These are phyloP conservation scores for Daldinia childiae DNA, from an alignment of 495 filamentous ascomycete species.

Conservation along the genomic window DNA sequence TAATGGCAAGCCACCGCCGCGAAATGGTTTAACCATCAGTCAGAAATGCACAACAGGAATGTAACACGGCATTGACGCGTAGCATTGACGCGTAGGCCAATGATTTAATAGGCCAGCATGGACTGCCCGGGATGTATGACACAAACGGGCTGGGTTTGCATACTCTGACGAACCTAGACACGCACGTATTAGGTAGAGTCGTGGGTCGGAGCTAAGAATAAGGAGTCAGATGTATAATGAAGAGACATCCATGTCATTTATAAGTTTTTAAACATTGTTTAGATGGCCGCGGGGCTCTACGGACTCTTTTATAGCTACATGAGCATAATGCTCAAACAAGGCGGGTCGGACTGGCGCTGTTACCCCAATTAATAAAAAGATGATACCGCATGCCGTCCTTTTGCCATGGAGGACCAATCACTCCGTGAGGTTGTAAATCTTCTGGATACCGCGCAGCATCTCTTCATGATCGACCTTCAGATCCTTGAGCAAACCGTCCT, in stretches of 20 bases:
- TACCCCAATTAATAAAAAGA: neutral
- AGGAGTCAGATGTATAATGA: neutral
- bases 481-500: constrained; percentile 63
- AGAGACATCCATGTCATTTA: neutral
- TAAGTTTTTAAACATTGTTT: neutral
- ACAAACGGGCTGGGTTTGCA: neutral
- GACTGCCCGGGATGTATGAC: neutral
- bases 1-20: neutral
- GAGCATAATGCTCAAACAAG: neutral
- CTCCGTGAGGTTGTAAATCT: constrained; percentile 64
- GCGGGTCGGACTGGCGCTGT: neutral
- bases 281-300: constrained; percentile 2
- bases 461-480: constrained; percentile 59
- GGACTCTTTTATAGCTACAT: constrained; percentile 14
- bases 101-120: neutral
- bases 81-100: neutral
- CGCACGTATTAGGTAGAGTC: neutral
- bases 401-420: constrained; percentile 24
- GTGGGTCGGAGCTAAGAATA: neutral
- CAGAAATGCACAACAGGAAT: neutral
- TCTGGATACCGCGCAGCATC: constrained; percentile 59
- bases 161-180: neutral
- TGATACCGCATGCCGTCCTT: neutral
- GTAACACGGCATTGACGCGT: neutral
- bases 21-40: neutral